These are phyloP conservation scores for Wickerhamomyces sp. DNA, from an alignment of 1,139 yeast genomes.

Conservation along the genomic window DNA sequence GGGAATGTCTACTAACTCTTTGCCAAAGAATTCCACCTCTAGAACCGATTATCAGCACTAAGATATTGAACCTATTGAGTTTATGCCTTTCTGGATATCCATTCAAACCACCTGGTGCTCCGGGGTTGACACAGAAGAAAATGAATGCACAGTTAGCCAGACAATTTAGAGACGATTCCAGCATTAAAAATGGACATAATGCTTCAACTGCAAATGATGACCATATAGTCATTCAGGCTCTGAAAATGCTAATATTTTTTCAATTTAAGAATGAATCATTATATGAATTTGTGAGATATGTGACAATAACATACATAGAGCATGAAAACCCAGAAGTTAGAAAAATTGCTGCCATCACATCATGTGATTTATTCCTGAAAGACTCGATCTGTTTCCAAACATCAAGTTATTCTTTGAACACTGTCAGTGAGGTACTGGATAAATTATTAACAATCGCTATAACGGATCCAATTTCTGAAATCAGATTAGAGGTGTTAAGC, in stretches of 20 bases:
- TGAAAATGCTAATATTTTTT: constrained; percentile 65
- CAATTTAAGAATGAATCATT: constrained; percentile 72
- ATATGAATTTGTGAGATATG: constrained; percentile 82
- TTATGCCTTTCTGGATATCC: constrained; percentile 77
- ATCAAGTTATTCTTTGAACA: constrained; percentile 76
- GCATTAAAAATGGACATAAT: constrained; percentile 56
- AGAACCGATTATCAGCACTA: constrained; percentile 65
- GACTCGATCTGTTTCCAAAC: constrained; percentile 87
- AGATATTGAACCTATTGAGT: constrained; percentile 69
- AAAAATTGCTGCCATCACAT: constrained; percentile 78
- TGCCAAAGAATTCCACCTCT: constrained; percentile 77
- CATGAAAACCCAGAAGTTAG: constrained; percentile 78
- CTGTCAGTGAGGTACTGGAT: constrained; percentile 82
- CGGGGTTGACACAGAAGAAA: constrained; percentile 44
- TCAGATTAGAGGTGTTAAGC: constrained; percentile 71
- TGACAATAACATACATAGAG: constrained; percentile 76
- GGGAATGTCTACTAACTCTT: constrained; percentile 65
- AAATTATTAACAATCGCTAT: constrained; percentile 78
- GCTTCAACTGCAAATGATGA: constrained; percentile 23
- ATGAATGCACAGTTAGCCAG: constrained; percentile 67
- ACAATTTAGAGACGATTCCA: constrained; percentile 71
- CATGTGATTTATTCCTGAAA: constrained; percentile 70
- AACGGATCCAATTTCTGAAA: constrained; percentile 86
- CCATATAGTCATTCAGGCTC: constrained; percentile 30
- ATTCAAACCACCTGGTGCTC: constrained; percentile 87